These are phyloP conservation scores for Magnusiomyces sp. DNA, from an alignment of 1,139 yeast species.

Conservation along the genomic window DNA sequence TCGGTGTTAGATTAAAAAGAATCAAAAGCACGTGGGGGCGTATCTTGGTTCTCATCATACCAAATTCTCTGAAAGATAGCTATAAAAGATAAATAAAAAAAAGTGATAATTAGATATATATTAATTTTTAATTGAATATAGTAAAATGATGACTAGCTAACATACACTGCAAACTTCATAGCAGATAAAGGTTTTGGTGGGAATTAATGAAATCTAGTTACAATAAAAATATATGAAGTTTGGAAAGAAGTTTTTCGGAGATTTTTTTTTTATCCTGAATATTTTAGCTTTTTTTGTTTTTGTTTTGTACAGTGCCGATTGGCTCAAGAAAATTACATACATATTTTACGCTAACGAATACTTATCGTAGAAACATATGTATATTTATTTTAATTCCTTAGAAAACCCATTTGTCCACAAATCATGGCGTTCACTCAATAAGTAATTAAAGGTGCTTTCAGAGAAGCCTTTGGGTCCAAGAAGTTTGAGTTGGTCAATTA, in stretches of 20 bases:
- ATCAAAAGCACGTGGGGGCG: conserved; percentile 2
- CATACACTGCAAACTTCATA: conserved; percentile 32
- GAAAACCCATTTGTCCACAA: conserved; percentile 42
- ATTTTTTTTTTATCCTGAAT: not conserved
- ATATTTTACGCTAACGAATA: not conserved
- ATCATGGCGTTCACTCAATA: conserved; percentile 70
- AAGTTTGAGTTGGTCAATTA: conserved; percentile 58
- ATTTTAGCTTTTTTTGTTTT: not conserved
- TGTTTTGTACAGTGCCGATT: not conserved
- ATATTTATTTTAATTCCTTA: not conserved
- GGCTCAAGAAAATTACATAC: not conserved
- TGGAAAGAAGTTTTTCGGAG: not conserved
- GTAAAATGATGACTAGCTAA: not conserved
- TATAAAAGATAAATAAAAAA: conserved; percentile 12
- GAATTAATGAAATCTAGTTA: not conserved
- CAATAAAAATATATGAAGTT: not conserved
- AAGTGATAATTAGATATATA: not conserved
- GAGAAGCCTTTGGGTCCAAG: conserved; percentile 46
- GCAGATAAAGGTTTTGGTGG: not conserved
- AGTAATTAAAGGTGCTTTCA: conserved; percentile 45
- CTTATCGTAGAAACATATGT: not conserved
- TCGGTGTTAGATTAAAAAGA: conserved; percentile 3
- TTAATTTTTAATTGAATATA: not conserved
- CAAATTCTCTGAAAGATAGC: conserved; percentile 30
- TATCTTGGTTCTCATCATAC: conserved; percentile 20